A percentile compares a stretch with the other conserved stretches of the same genome.
These are phyloP conservation scores for Capsicum chinense DNA, from an alignment of 257 asterid genomes.

Conservation along the genomic window DNA sequence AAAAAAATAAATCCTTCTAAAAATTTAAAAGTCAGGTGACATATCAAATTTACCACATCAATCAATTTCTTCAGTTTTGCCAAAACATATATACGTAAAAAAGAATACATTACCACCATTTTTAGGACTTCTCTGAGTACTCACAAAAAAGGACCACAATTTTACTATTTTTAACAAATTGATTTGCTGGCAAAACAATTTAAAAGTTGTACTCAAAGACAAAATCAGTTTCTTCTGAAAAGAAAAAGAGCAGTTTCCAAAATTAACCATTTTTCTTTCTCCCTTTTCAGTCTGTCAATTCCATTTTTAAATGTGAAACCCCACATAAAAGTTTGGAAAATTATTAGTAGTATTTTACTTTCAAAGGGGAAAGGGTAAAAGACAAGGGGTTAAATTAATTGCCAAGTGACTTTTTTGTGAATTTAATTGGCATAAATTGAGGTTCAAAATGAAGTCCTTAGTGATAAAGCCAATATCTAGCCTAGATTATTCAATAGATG, in stretches of 20 bases:
- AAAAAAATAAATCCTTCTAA: background rate
- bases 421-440: too few relatives aligned
- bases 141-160: constrained; percentile 31
- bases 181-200: constrained; percentile 23
- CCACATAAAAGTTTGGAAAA: background rate
- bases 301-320: background rate
- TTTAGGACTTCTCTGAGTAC: constrained; percentile 5
- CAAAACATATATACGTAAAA: background rate
- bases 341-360: too few relatives aligned
- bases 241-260: constrained; percentile 23
- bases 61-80: constrained; percentile 11
- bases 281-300: background rate
- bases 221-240: constrained; percentile 21
- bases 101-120: background rate
- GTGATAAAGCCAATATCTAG: too few relatives aligned
- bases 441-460: too few relatives aligned
- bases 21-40: background rate
- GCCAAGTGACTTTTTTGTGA: too few relatives aligned
- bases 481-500: too few relatives aligned
- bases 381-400: too few relatives aligned
- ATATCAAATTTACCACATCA: constrained; percentile 9
- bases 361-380: too few relatives aligned
- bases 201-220: background rate
- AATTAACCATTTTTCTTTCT: constrained; percentile 9
- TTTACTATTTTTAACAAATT: constrained; percentile 12